Conservation (phyloP, 768 basidiomycete species). For the Mycena rosella region DNA sequence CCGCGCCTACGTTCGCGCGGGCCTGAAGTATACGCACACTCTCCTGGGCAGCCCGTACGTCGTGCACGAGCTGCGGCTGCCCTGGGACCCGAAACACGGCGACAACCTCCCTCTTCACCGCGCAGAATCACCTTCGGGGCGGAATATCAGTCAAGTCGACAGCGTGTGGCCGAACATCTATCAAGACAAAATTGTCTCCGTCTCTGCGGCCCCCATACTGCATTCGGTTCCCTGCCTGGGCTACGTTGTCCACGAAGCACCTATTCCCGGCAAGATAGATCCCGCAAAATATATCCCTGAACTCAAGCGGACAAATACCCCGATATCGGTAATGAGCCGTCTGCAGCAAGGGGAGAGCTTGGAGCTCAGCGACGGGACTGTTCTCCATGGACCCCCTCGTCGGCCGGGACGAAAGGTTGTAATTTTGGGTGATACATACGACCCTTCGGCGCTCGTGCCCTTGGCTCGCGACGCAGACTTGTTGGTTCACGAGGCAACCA, state of each 20-base stretch:
- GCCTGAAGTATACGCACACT: constrained; percentile 77
- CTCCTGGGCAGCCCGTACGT: constrained; percentile 75
- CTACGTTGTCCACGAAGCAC: constrained; percentile 78
- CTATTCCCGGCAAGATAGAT: constrained; percentile 83
- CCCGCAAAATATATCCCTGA: constrained; percentile 75
- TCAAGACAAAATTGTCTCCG: constrained; percentile 65
- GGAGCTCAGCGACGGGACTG: constrained; percentile 76
- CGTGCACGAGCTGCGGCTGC: constrained; percentile 85
- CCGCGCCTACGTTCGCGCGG: constrained; percentile 80
- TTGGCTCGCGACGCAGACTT: constrained; percentile 78
- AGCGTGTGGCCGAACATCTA: constrained; percentile 80
- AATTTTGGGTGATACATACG: constrained; percentile 88
- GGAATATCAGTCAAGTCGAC: constrained; percentile 69
- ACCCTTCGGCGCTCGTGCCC: constrained; percentile 75
- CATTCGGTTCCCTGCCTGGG: constrained; percentile 89
- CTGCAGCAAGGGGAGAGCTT: constrained; percentile 76
- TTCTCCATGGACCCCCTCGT: constrained; percentile 74
- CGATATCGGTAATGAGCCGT: constrained; percentile 74
- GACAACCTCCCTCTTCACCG: constrained; percentile 64
- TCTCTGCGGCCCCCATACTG: constrained; percentile 81
- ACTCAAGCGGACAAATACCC: constrained; percentile 76
- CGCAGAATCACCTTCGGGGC: constrained; percentile 70
- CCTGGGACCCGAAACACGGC: constrained; percentile 67
- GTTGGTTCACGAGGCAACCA: constrained; percentile 91
- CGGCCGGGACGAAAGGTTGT: constrained; percentile 81